A percentile compares a stretch with the other conserved stretches of the same genome.
Evolutionary conservation across 129 eudicot species (phyloP).

Genomic region (Kitagawia praeruptora): DNA sequence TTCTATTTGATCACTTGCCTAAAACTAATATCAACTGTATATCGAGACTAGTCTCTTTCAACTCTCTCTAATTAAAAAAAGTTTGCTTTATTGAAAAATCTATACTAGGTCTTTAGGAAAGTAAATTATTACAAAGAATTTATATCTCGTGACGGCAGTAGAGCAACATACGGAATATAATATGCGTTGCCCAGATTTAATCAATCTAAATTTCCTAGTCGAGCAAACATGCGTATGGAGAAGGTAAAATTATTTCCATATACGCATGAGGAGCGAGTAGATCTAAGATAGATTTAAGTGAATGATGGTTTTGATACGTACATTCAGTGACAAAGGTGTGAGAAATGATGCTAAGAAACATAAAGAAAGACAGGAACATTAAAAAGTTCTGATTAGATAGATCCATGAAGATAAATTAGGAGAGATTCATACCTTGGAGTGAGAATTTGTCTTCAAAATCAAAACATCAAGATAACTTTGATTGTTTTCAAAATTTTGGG

Average conservation of each 20-base stretch:
- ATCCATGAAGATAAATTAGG: conserved; percentile 35
- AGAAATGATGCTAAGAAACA: conserved; percentile 63
- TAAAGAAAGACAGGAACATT: conserved; percentile 47
- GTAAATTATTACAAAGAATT: background rate
- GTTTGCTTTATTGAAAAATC: too few species aligned
- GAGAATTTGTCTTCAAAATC: background rate
- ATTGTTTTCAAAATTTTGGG: background rate
- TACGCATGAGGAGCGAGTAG: background rate
- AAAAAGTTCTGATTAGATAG: conserved; percentile 29
- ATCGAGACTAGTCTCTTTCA: too few species aligned
- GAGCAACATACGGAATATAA: background rate
- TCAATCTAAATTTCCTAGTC: background rate
- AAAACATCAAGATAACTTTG: background rate
- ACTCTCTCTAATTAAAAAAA: too few species aligned
- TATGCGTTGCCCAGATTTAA: background rate
- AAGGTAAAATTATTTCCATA: conserved; percentile 1
- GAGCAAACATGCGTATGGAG: background rate
- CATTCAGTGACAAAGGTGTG: conserved; percentile 36
- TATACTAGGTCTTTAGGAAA: background rate
- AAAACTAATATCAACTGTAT: too few species aligned
- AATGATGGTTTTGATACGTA: too few species aligned
- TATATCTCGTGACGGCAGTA: background rate
- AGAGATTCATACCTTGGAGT: background rate
- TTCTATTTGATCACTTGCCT: too few species aligned
- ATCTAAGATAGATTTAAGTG: background rate